Conservation (phyloP, 805 yeast genomes). For the Metschnikowia koreensis region DNA sequence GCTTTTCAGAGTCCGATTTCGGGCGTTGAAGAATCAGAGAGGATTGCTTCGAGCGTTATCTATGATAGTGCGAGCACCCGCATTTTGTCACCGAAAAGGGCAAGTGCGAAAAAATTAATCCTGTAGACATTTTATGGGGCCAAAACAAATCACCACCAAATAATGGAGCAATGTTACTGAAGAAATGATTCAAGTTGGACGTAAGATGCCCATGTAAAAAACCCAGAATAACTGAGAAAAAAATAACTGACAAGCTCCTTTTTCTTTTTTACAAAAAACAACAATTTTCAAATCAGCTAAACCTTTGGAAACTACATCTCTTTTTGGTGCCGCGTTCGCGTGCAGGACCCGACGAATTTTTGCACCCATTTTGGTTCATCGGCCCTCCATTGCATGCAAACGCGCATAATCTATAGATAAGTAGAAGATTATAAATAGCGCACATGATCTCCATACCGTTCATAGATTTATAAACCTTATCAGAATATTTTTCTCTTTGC, state of each 20-base stretch:
- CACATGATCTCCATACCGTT: background rate
- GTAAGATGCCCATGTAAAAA: no score
- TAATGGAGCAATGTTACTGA: no score
- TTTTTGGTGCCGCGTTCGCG: background rate
- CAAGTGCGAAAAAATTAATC: background rate
- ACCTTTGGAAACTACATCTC: background rate
- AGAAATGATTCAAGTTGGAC: no score
- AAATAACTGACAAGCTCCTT: no score
- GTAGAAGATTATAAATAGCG: background rate
- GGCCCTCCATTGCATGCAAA: constrained; percentile 4
- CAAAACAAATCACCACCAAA: background rate
- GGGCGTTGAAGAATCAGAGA: background rate
- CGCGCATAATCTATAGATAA: constrained; percentile 8
- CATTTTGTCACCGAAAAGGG: constrained; percentile 8
- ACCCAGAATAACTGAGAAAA: no score
- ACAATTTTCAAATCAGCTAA: background rate
- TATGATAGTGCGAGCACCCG: constrained; percentile 8
- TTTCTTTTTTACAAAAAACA: background rate
- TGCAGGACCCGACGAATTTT: constrained; percentile 15
- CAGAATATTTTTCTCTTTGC: background rate
- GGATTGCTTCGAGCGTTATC: constrained; percentile 3
- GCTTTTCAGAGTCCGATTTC: background rate
- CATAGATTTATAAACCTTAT: no score
- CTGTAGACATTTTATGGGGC: background rate
- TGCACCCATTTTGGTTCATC: constrained; percentile 19